Evolutionary conservation across 345 rosid species (phyloP), one percentile per base, ranked within the genome.

Genomic region (Brassica nigra): DNA sequence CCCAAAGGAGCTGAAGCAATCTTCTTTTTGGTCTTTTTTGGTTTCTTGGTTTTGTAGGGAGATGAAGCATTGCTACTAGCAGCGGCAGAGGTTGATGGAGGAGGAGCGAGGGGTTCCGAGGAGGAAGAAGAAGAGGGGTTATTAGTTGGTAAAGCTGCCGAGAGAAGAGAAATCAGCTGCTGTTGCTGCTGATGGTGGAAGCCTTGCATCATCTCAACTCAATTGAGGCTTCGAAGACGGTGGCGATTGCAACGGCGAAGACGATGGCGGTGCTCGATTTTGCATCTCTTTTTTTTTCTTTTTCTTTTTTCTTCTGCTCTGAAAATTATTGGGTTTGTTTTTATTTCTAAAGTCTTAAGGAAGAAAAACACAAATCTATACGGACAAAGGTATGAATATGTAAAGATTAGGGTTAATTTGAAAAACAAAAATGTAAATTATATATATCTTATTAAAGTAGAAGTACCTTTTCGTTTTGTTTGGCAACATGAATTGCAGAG

Each of bases 111-210:
- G 10, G 81, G 10, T 33, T 83, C 34, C 8, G 80, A 63, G 0
- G 76, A 69, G 0, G 80, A 76, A n/a, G 55, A 73, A 2, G 36
- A 76, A 52, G 59, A n/a, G 34, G 76, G 71, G 66, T 88, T 91
- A 42, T 88, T 91, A 74, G 90, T 84, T 77, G 91, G 90, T 71
- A 93, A 87, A 68, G 98, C 94, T 37, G 81, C 87, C 14, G 97
- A 80, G 64, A 91, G 95, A 44, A 91, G 95, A 36, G 90, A 88
- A 10, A 87, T 88, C 59, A 93, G 88, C 79, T 93, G 94, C 63
- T 91, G 98, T 62, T 63, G 67, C 39, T 90, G 54, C 73, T 52
- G 20, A 54, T 47, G 54, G 54, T 47, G 54, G 54, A 47, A 47
- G 15, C 92, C 90, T 88, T 89, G 88, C 88, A 75, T 86, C 85